phyloP scores from a whole-genome alignment of 208 protist species.

The Trypanosoma caninum region DNA sequence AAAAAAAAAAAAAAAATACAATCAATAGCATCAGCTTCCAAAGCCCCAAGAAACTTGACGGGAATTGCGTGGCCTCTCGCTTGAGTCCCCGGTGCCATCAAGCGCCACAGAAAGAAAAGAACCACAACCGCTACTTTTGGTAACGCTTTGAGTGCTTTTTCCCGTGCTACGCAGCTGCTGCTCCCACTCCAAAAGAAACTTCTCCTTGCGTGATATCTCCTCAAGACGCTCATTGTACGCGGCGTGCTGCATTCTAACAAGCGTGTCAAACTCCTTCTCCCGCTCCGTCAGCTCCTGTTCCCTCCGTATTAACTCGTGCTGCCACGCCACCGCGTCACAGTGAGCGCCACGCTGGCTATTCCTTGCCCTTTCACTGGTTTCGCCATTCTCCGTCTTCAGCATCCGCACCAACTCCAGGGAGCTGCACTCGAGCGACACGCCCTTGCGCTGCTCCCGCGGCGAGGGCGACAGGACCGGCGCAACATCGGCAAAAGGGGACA shows the following conservation, averaged over 20 bases:
- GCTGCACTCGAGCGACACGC: neutral
- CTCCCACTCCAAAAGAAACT: slow-evolving; percentile 18
- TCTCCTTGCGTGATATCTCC: slow-evolving; percentile 18
- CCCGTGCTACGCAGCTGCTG: slow-evolving; percentile 17
- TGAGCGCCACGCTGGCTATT: neutral
- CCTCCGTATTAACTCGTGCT: neutral
- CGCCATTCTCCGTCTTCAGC: neutral
- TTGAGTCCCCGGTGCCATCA: too few relatives aligned
- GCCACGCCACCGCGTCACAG: neutral
- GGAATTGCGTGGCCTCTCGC: too few relatives aligned
- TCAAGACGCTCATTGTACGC: slow-evolving; percentile 15
- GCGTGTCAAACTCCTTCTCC: slow-evolving; percentile 12
- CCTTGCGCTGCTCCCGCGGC: neutral
- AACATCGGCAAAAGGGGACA: neutral
- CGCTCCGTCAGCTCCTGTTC: slow-evolving; percentile 17
- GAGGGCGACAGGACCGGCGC: neutral
- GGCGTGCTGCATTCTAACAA: slow-evolving; percentile 18
- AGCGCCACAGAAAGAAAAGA: too few relatives aligned
- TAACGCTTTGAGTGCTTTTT: neutral
- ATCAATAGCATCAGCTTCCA: too few relatives aligned
- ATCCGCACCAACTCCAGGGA: neutral
- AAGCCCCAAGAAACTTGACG: too few relatives aligned
- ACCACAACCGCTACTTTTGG: neutral
- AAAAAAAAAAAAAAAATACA: too few relatives aligned
- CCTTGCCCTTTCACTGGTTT: neutral